phyloP scores from a whole-genome alignment of 2,329 filamentous ascomycete species.

The Parastagonospora nodorum region DNA sequence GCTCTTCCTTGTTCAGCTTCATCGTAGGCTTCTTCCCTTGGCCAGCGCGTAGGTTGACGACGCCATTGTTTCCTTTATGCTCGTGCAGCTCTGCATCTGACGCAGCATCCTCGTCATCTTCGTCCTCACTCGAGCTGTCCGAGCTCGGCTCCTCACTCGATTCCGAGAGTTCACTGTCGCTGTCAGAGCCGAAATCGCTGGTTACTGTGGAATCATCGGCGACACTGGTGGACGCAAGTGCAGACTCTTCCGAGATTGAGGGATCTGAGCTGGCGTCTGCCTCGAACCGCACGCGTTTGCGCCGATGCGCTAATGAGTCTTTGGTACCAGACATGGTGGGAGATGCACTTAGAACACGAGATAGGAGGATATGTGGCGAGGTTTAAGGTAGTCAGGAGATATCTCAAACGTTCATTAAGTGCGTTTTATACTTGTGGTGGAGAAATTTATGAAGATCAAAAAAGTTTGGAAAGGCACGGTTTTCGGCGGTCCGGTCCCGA shows the following conservation, averaged over 20 bases:
- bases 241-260: constrained; percentile 25
- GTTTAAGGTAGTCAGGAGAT: too few species aligned
- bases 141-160: constrained; percentile 47
- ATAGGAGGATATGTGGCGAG: not conserved
- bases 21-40: constrained; percentile 39
- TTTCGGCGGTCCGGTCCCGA: too few species aligned
- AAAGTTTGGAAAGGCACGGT: too few species aligned
- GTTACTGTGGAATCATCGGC: constrained; percentile 21
- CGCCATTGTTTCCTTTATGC: constrained; percentile 8
- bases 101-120: constrained; percentile 16
- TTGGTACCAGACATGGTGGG: constrained; percentile 16
- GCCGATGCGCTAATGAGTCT: constrained; percentile 16
- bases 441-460: too few species aligned
- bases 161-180: constrained; percentile 35
- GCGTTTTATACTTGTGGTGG: too few species aligned
- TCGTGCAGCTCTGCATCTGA: constrained; percentile 8
- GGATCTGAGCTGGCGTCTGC: constrained; percentile 25
- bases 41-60: constrained; percentile 37
- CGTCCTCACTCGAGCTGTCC: constrained; percentile 38
- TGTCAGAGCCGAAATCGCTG: constrained; percentile 27
- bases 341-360: not conserved
- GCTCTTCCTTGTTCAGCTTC: constrained; percentile 29
- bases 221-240: constrained; percentile 20
- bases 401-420: too few species aligned
- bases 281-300: constrained; percentile 32